Conservation (phyloP, 306 rosid species). For the Elaeagnus macrophylla region DNA sequence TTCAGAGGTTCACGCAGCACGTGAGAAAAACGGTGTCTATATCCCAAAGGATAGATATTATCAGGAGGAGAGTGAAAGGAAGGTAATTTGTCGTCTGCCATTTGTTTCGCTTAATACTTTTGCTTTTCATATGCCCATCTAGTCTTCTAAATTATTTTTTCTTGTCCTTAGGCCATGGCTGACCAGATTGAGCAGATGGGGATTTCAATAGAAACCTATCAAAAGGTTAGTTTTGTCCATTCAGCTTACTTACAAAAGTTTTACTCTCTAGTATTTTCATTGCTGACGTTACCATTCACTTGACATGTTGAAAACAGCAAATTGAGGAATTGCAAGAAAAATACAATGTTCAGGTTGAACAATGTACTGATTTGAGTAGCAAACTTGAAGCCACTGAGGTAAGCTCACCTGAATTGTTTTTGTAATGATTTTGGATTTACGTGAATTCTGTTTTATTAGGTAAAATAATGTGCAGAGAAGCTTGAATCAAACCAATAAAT, state of each 20-base stretch:
- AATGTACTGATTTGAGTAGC: slow-evolving; percentile 56
- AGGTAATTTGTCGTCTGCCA: slow-evolving; percentile 32
- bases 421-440: neutral
- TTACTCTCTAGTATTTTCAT: neutral
- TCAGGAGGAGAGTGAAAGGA: slow-evolving; percentile 88
- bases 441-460: slow-evolving; percentile 4
- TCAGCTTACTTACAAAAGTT: neutral
- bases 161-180: slow-evolving; percentile 58
- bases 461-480: slow-evolving; percentile 42
- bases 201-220: slow-evolving; percentile 48
- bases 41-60: slow-evolving; percentile 86
- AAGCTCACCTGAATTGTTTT: slow-evolving; percentile 15
- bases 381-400: slow-evolving; percentile 86
- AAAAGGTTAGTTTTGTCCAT: slow-evolving; percentile 47
- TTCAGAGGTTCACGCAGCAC: slow-evolving; percentile 92
- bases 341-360: slow-evolving; percentile 50
- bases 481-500: slow-evolving; percentile 48
- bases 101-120: no score
- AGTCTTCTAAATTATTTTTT: no score
- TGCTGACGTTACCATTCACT: slow-evolving; percentile 7
- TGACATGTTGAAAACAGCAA: slow-evolving; percentile 35
- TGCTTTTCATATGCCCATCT: no score
- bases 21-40: slow-evolving; percentile 93
- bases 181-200: slow-evolving; percentile 97
- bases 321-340: slow-evolving; percentile 64